Conservation (phyloP, 1,284 basidiomycete species). For the Apiotrichum porosum region DNA sequence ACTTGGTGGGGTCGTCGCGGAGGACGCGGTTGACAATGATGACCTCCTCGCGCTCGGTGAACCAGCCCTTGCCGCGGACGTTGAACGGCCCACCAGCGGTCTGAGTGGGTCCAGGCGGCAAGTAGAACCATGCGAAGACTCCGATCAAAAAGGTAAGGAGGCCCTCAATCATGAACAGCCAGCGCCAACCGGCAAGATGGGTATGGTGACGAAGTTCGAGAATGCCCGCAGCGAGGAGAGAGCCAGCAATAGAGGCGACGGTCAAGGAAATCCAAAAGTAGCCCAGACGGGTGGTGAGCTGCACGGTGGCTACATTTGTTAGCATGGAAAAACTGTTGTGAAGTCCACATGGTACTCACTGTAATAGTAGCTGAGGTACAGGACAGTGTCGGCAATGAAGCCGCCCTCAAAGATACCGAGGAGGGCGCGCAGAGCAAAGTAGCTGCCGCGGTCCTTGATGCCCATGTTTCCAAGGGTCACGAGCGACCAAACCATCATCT, state of each 20-base stretch:
- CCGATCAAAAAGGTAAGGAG: constrained; percentile 41
- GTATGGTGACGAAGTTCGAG: constrained; percentile 36
- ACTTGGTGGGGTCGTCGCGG: constrained; percentile 50
- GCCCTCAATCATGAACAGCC: constrained; percentile 40
- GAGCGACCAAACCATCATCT: constrained; percentile 45
- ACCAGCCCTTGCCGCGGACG: constrained; percentile 42
- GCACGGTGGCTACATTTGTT: not conserved
- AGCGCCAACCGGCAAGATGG: constrained; percentile 40
- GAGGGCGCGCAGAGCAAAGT: constrained; percentile 33
- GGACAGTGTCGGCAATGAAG: constrained; percentile 48
- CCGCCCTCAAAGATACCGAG: constrained; percentile 46
- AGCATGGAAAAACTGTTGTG: not conserved
- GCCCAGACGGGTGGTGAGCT: constrained; percentile 37
- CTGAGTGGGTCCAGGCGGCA: constrained; percentile 44
- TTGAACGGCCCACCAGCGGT: constrained; percentile 21
- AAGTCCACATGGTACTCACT: too few relatives aligned
- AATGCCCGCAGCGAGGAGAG: constrained; percentile 41
- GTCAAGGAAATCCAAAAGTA: constrained; percentile 45
- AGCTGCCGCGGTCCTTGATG: constrained; percentile 27
- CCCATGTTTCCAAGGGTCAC: constrained; percentile 35
- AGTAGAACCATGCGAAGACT: constrained; percentile 35
- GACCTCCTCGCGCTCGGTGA: constrained; percentile 49
- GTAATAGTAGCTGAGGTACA: constrained; percentile 49
- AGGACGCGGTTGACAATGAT: constrained; percentile 51
- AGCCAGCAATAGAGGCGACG: constrained; percentile 31